Conservation (phyloP, 1,284 basidiomycete genomes). For the Ustilago bromivora region DNA sequence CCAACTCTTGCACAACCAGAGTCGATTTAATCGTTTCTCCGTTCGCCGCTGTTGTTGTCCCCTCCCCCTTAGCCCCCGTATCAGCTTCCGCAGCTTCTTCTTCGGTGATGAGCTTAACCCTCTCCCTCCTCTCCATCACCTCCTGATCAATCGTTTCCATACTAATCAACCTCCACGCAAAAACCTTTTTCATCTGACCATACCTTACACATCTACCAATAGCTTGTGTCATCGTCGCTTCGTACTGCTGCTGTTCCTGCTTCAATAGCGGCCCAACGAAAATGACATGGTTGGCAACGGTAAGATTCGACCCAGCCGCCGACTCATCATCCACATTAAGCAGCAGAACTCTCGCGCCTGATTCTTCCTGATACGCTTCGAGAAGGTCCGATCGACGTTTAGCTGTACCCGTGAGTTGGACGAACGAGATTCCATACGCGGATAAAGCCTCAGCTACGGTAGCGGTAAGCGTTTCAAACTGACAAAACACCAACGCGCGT, state of each 20-base stretch:
- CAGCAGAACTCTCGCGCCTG: slow-evolving; percentile 79
- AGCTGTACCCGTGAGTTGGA: slow-evolving; percentile 85
- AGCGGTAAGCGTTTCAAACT: slow-evolving; percentile 90
- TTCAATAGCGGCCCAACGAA: slow-evolving; percentile 91
- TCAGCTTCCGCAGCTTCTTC: background rate
- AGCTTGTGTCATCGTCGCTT: slow-evolving; percentile 59
- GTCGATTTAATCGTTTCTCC: slow-evolving; percentile 41
- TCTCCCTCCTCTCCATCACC: slow-evolving; percentile 48
- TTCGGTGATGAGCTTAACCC: slow-evolving; percentile 5
- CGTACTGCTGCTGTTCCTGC: slow-evolving; percentile 72
- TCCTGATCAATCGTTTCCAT: slow-evolving; percentile 59
- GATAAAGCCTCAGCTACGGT: slow-evolving; percentile 86
- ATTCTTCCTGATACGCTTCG: slow-evolving; percentile 77
- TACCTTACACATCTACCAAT: slow-evolving; percentile 54
- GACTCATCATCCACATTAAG: slow-evolving; percentile 93
- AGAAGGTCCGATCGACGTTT: slow-evolving; percentile 43
- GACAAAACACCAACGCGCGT: slow-evolving; percentile 89
- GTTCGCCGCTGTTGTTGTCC: slow-evolving; percentile 10
- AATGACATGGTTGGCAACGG: slow-evolving; percentile 91
- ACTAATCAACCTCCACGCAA: slow-evolving; percentile 47
- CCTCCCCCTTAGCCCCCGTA: background rate
- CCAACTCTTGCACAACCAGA: slow-evolving; percentile 68
- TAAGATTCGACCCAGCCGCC: slow-evolving; percentile 91
- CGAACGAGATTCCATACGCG: slow-evolving; percentile 79
- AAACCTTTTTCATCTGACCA: slow-evolving; percentile 57